Evolutionary conservation across 257 asterid genomes (phyloP).

Genomic region (Eucommia ulmoides): DNA sequence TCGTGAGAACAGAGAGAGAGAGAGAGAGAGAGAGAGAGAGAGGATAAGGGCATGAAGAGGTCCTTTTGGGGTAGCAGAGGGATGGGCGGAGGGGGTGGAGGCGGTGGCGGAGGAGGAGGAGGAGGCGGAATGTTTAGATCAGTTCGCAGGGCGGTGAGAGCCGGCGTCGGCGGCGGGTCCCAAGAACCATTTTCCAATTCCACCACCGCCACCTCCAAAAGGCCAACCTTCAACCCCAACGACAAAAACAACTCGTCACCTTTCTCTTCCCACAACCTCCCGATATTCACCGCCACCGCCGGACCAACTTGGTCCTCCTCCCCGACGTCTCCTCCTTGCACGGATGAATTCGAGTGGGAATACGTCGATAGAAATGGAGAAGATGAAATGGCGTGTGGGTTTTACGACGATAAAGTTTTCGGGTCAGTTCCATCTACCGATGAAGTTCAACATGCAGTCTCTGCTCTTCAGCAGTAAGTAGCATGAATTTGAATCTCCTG

Average conservation of each 20-base stretch:
- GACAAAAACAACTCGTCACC: constrained; percentile 9
- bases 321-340: constrained; percentile 17
- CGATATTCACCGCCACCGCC: constrained; percentile 15
- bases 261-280: constrained; percentile 13
- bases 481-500: background rate
- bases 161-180: constrained; percentile 25
- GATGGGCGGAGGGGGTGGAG: constrained; percentile 18
- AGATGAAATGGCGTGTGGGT: constrained; percentile 12
- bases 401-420: constrained; percentile 35
- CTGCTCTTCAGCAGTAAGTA: constrained; percentile 56
- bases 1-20: background rate
- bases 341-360: constrained; percentile 58
- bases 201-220: constrained; percentile 2
- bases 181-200: constrained; percentile 33
- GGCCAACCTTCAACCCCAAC: background rate
- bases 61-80: constrained; percentile 32
- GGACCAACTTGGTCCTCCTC: constrained; percentile 17
- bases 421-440: constrained; percentile 47
- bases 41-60: constrained; percentile 33
- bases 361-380: constrained; percentile 22
- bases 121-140: constrained; percentile 34
- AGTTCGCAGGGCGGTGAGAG: constrained; percentile 34
- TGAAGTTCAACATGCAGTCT: constrained; percentile 56
- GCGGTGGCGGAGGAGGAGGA: constrained; percentile 13
- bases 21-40: background rate